Percentiles rank a stretch among this genome's conserved stretches.
Conservation (phyloP, 371 early-diverging fungal genomes). For the Quaeritorhiza haematococci region DNA sequence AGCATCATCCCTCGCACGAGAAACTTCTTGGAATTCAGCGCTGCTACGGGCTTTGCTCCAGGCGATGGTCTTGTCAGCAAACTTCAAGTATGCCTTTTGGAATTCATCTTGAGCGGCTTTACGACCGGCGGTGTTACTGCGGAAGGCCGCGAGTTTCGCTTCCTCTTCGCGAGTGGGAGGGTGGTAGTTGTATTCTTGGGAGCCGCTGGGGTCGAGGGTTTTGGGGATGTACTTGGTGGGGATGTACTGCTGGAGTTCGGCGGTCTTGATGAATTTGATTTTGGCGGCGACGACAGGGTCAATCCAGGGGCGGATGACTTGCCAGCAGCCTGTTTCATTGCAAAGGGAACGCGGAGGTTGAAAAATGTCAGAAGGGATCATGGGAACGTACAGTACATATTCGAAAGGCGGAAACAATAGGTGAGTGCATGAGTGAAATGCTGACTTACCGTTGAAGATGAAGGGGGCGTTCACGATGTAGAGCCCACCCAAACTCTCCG, state of each 20-base stretch:
- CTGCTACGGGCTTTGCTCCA: too few species aligned
- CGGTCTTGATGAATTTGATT: slow-evolving; percentile 70
- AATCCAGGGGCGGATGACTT: slow-evolving; percentile 43
- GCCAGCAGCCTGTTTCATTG: slow-evolving; percentile 26
- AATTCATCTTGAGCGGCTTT: too few species aligned
- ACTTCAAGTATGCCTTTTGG: too few species aligned
- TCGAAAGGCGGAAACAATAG: too few species aligned
- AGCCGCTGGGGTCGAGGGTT: slow-evolving; percentile 29
- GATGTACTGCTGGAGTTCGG: slow-evolving; percentile 61
- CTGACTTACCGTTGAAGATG: slow-evolving; percentile 76
- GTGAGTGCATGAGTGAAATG: too few species aligned
- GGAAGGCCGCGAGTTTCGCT: too few species aligned
- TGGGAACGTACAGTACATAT: not conserved
- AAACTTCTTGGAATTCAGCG: too few species aligned
- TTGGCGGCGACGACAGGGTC: slow-evolving; percentile 90
- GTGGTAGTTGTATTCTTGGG: too few species aligned
- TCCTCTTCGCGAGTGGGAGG: too few species aligned
- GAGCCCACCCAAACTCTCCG: slow-evolving; percentile 76
- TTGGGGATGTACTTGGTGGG: slow-evolving; percentile 41
- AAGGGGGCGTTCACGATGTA: slow-evolving; percentile 81
- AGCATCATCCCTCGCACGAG: too few species aligned
- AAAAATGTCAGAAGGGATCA: not conserved
- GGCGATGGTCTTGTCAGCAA: too few species aligned
- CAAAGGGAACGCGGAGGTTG: not conserved
- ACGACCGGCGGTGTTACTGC: too few species aligned